A percentile compares a stretch with the other conserved stretches of the same genome.
phyloP scores from a whole-genome alignment of 2,329 filamentous ascomycete genomes.

The Zopfia rhizophila region DNA sequence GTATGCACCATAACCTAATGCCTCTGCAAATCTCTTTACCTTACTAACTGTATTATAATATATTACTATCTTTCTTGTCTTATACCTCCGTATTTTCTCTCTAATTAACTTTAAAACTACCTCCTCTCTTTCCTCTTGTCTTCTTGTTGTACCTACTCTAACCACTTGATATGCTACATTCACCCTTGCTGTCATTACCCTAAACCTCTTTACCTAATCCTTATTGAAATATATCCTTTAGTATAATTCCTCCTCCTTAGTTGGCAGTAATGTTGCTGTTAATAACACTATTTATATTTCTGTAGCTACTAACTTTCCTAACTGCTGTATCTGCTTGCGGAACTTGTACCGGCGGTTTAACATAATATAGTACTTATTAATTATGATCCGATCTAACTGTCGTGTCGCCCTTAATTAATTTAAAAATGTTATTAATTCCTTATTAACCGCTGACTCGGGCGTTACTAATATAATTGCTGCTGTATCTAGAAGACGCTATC shows the following conservation, averaged over 20 bases:
- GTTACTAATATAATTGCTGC: constrained; percentile 35
- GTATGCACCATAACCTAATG: too few relatives aligned
- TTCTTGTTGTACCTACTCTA: too few relatives aligned
- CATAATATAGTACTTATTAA: constrained; percentile 31
- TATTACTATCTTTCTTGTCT: too few relatives aligned
- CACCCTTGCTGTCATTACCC: constrained; percentile 13
- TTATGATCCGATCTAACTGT: constrained; percentile 31
- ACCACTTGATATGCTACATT: too few relatives aligned
- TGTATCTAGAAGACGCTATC: constrained; percentile 18
- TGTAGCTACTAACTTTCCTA: constrained; percentile 22
- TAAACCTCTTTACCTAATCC: constrained; percentile 22
- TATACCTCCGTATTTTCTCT: too few relatives aligned
- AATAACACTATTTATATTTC: constrained; percentile 35
- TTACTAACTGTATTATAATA: too few relatives aligned
- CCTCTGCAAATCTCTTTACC: constrained; percentile 11
- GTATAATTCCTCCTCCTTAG: constrained; percentile 25
- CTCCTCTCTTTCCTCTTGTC: too few relatives aligned
- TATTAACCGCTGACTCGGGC: constrained; percentile 31
- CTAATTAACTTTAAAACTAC: too few relatives aligned
- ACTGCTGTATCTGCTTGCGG: constrained; percentile 22
- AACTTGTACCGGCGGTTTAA: constrained; percentile 26
- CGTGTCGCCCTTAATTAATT: constrained; percentile 24
- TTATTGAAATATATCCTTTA: constrained; percentile 16
- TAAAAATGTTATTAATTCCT: constrained; percentile 31
- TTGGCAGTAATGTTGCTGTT: constrained; percentile 31